Evolutionary conservation across 176 grass and related monocot genomes (phyloP).

Genomic region (Thalia dealbata): DNA sequence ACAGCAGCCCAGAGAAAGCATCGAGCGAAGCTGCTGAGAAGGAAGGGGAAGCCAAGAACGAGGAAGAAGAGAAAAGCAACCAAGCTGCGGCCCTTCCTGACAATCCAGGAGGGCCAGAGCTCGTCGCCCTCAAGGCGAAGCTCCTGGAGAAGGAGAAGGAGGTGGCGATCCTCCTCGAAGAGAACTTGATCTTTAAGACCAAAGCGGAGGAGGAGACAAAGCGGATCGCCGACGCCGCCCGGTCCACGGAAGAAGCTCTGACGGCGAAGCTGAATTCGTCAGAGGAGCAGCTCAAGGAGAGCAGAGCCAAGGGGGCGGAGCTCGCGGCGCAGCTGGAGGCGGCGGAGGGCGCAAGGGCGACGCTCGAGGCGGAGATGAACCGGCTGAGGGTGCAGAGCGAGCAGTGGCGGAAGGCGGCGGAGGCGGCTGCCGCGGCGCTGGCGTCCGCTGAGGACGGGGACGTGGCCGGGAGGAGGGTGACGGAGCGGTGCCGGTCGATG

Average conservation of each 20-base stretch:
- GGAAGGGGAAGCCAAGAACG: neutral
- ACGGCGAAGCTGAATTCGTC: neutral
- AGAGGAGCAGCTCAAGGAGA: constrained; percentile 11
- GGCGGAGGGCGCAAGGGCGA: neutral
- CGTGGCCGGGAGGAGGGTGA: neutral
- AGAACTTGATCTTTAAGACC: constrained; percentile 37
- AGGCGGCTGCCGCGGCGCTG: constrained; percentile 2
- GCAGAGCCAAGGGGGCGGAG: constrained; percentile 22
- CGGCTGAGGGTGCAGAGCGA: constrained; percentile 16
- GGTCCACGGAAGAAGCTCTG: constrained; percentile 2
- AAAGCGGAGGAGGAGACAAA: constrained; percentile 17
- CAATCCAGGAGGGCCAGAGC: constrained; percentile 21
- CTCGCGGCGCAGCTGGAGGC: constrained; percentile 34
- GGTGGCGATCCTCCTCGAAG: constrained; percentile 24
- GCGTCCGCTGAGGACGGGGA: neutral
- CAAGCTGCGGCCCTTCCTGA: constrained; percentile 14
- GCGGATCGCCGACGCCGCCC: constrained; percentile 17
- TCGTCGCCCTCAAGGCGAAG: constrained; percentile 37
- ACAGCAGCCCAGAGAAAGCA: neutral
- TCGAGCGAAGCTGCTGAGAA: constrained; percentile 18
- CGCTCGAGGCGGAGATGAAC: constrained; percentile 3
- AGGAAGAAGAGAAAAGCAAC: neutral
- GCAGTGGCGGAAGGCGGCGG: constrained; percentile 17
- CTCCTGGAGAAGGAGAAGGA: constrained; percentile 45
- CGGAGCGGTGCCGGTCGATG: constrained; percentile 5